Conservation (phyloP, 331 rosid genomes). For the Spiraea crenata region DNA sequence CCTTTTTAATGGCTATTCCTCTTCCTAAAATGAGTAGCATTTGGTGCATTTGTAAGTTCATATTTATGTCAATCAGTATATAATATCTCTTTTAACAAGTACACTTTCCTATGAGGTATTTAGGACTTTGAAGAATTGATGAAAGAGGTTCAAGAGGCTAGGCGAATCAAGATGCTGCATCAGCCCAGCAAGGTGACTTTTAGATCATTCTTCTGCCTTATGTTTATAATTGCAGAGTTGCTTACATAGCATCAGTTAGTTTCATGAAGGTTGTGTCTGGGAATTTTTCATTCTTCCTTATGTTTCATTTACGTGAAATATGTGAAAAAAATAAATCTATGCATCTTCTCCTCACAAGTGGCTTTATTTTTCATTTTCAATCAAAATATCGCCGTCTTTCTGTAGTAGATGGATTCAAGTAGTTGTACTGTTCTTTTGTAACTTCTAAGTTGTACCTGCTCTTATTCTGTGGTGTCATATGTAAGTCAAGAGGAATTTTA, state of each 20-base stretch:
- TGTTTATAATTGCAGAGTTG: constrained; percentile 12
- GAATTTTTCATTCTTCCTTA: background rate
- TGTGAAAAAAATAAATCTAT: background rate
- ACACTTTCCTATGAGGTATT: constrained; percentile 31
- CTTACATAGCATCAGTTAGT: background rate
- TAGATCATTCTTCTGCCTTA: constrained; percentile 15
- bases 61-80: background rate
- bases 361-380: background rate
- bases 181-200: constrained; percentile 85
- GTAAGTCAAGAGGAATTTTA: background rate
- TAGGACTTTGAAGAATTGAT: constrained; percentile 85
- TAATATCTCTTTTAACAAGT: constrained; percentile 19
- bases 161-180: constrained; percentile 94
- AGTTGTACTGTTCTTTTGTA: no score
- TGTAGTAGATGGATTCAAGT: background rate
- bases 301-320: background rate
- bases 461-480: background rate
- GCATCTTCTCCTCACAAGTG: background rate
- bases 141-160: constrained; percentile 98
- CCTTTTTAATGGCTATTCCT: background rate
- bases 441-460: no score
- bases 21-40: background rate
- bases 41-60: background rate
- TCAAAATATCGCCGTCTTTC: background rate
- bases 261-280: background rate